phyloP scores from a whole-genome alignment of 78 protist genomes.

The Guillardia theta region DNA sequence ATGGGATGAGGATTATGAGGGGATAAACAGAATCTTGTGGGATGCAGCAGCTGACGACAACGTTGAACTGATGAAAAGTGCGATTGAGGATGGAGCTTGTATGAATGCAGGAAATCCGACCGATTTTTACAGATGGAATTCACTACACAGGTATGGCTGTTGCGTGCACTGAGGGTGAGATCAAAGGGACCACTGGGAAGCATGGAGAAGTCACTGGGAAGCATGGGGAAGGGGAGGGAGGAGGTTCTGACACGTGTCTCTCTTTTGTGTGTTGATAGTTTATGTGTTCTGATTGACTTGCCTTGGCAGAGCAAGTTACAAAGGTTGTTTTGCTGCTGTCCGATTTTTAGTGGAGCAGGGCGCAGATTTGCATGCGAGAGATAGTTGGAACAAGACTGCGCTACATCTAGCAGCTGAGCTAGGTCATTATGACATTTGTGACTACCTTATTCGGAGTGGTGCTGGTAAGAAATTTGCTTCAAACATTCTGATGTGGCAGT shows the following conservation, averaged over 20 bases:
- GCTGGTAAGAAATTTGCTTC: not conserved
- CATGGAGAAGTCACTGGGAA: not conserved
- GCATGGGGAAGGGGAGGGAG: not conserved
- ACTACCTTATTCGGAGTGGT: not conserved
- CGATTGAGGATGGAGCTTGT: not conserved
- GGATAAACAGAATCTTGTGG: too few species aligned
- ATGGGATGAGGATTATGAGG: too few species aligned
- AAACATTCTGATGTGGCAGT: not conserved
- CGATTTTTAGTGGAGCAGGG: not conserved
- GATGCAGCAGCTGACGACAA: too few species aligned
- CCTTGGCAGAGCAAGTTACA: too few species aligned
- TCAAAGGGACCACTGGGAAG: not conserved
- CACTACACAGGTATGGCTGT: not conserved
- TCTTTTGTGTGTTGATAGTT: not conserved
- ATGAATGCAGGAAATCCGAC: not conserved
- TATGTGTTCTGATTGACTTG: too few species aligned
- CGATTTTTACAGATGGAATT: not conserved
- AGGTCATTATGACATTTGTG: not conserved
- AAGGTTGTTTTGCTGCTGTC: not conserved
- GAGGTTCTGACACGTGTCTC: not conserved
- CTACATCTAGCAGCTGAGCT: not conserved
- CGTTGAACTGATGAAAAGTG: too few species aligned
- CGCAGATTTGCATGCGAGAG: not conserved
- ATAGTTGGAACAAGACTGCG: not conserved
- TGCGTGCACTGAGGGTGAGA: not conserved